Evolutionary conservation across 1,139 yeast species (phyloP), one percentile per base, ranked within the genome.

Genomic region (Taphrina wiesneri): DNA sequence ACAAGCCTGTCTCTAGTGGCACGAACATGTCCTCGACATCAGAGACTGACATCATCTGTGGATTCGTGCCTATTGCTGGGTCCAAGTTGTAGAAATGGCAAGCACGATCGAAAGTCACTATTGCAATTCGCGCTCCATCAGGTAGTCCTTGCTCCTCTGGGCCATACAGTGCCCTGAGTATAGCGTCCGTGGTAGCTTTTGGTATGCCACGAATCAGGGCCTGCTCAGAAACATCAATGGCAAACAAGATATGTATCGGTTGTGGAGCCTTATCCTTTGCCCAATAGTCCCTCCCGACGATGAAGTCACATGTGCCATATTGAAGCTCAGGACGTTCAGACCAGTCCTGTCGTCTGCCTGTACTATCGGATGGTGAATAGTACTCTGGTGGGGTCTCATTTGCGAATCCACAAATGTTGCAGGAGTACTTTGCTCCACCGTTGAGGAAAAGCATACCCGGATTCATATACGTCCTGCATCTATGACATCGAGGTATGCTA

Each of bases 391-490:
- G 90, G 9, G 88, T 86, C 5, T 80, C 79, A 73, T 87, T 88
- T 67, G 90, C 83, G 72, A 88, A 89, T 69, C 86, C 87, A 77
- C 99, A 93, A 73, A 93, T 84, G 76, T 93, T 93, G 79, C 99
- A 93, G 28, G 85, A 81, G 76, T 90, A 88, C 69, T 79, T 80
- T 53, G 86, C 84, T 51, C 86, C 86, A 62, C 82, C 83, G 9
- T 85, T 81, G 71, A 87, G 86, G 71, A 85, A 79, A 34, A 75
- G 86, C 86, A 89, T 88, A 19, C 86, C 84, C 1, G 98, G 96
- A 74, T 93, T 93, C 71, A 91, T 82, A 75, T 91, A 93, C 0
- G 96, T 83, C 68, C 97, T 83, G 77, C 99, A 93, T 68, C 99
- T 86, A 70, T 85, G 83, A 77, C 99, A 93, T 72, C 99, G 83